These are phyloP conservation scores for Pulveroboletus sp. DNA, from an alignment of 768 basidiomycete genomes.

Conservation along the genomic window DNA sequence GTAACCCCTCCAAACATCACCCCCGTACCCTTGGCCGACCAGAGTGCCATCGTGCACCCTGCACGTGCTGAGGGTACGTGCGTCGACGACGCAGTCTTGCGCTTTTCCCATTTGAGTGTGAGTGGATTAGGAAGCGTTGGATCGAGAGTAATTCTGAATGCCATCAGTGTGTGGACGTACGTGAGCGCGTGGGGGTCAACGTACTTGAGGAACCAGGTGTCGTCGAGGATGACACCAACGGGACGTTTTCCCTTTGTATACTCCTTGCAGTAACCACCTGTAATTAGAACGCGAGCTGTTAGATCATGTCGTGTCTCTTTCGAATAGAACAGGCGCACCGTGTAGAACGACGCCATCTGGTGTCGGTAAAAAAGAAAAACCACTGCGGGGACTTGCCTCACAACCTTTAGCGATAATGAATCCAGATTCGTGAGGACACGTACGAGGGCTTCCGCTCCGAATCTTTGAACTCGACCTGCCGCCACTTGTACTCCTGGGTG, in stretches of 20 bases:
- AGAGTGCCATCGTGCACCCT: conserved; percentile 86
- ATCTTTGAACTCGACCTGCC: conserved; percentile 70
- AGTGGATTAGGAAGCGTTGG: conserved; percentile 31
- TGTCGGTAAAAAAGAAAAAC: conserved; percentile 81
- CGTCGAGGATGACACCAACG: conserved; percentile 83
- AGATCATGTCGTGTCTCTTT: neutral
- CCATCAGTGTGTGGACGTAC: neutral
- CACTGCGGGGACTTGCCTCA: conserved; percentile 59
- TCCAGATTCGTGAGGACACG: conserved; percentile 13
- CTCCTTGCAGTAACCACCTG: conserved; percentile 90
- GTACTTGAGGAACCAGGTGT: conserved; percentile 84
- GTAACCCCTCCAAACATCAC: conserved; percentile 87
- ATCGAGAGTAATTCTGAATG: conserved; percentile 32
- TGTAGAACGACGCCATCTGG: conserved; percentile 79
- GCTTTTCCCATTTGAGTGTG: conserved; percentile 79
- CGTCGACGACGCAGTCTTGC: conserved; percentile 63
- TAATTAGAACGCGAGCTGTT: neutral
- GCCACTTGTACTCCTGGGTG: conserved; percentile 85
- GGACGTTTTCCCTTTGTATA: conserved; percentile 83
- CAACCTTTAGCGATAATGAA: neutral
- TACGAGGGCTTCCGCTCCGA: conserved; percentile 73
- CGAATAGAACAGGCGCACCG: conserved; percentile 41
- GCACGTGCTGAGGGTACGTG: conserved; percentile 65
- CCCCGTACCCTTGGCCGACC: conserved; percentile 66
- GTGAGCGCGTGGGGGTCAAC: conserved; percentile 11